phyloP scores from a whole-genome alignment of 1,284 basidiomycete genomes.

The Cerrena zonata region DNA sequence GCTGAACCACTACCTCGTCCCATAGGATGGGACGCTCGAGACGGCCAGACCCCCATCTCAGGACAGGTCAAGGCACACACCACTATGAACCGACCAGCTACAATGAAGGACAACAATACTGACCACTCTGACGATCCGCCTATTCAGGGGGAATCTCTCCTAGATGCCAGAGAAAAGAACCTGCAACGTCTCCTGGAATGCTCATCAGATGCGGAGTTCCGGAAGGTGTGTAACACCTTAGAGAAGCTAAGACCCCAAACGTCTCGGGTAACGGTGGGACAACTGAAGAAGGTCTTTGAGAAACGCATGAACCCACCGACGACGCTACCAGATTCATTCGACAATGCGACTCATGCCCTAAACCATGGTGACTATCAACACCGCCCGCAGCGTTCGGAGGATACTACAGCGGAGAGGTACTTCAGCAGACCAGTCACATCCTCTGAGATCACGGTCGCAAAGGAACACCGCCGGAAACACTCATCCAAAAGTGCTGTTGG shows the following conservation, averaged over 20 bases:
- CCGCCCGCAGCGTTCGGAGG: neutral
- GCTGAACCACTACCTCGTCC: too few species aligned
- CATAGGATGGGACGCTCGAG: too few species aligned
- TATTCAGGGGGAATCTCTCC: too few species aligned
- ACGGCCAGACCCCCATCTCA: neutral
- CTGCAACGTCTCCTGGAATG: neutral
- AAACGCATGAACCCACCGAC: constrained; percentile 7
- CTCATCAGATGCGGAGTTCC: neutral
- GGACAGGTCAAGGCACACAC: neutral
- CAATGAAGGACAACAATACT: neutral
- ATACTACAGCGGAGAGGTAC: neutral
- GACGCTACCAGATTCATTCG: constrained; percentile 5
- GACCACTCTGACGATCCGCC: too few species aligned
- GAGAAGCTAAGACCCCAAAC: neutral
- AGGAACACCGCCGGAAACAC: constrained; percentile 9
- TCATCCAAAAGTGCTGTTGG: constrained; percentile 11
- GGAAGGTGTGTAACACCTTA: neutral
- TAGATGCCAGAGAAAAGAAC: neutral
- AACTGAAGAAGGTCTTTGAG: neutral
- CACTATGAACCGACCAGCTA: neutral
- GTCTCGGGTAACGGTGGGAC: neutral
- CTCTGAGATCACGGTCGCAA: constrained; percentile 16
- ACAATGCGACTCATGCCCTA: neutral
- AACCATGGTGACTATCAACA: neutral
- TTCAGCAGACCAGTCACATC: constrained; percentile 15